Percentiles rank a stretch among this genome's conserved stretches.
Evolutionary conservation across 1,284 basidiomycete species (phyloP).

Genomic region (Trichosporon faecale): DNA sequence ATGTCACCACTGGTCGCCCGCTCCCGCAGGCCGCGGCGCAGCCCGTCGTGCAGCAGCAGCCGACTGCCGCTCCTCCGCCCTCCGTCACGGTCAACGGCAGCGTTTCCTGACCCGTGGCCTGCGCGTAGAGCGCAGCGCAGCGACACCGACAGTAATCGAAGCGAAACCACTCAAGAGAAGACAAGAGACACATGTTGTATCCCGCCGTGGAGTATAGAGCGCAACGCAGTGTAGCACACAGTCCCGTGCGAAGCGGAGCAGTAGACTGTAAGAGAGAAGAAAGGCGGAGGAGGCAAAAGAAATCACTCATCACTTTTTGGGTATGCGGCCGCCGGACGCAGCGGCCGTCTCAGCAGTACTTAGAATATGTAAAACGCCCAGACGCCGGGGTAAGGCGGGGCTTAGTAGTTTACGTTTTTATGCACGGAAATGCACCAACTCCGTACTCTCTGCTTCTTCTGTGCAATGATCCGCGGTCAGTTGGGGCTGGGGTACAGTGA

Average conservation of each 20-base stretch:
- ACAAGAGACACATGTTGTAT: background rate
- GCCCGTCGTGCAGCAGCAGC: background rate
- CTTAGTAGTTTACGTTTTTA: background rate
- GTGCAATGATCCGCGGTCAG: background rate
- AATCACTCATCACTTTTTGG: background rate
- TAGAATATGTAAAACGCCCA: conserved; percentile 11
- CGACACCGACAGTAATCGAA: background rate
- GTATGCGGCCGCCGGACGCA: background rate
- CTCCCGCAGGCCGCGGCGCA: background rate
- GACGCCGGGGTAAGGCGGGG: background rate
- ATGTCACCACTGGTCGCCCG: conserved; percentile 21
- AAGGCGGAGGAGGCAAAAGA: background rate
- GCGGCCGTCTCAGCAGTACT: background rate
- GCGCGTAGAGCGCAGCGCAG: background rate
- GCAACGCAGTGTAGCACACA: background rate
- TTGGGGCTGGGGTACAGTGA: too few relatives aligned
- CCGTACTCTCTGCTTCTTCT: too few relatives aligned
- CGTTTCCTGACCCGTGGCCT: background rate
- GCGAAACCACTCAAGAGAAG: background rate
- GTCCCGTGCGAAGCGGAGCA: background rate
- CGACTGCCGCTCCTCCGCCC: background rate
- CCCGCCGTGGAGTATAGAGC: background rate
- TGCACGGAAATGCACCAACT: background rate
- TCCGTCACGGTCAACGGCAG: background rate
- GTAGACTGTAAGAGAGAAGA: background rate